phyloP scores from a whole-genome alignment of 257 asterid genomes.

The Ehretia macrophylla region DNA sequence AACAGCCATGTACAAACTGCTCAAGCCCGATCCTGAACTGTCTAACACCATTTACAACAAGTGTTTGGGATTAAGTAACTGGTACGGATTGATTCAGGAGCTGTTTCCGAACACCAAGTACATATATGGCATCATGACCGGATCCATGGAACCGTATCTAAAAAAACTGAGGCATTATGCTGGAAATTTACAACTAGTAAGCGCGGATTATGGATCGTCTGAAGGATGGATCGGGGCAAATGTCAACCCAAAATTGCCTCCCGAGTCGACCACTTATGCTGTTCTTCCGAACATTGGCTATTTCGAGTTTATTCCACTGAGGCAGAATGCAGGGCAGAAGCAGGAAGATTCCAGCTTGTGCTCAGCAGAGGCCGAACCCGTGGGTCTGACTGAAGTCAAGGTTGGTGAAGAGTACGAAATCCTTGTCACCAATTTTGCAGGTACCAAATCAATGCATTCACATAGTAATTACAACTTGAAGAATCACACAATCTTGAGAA shows the following conservation, averaged over 20 bases:
- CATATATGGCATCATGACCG: conserved; percentile 88
- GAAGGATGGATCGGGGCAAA: conserved; percentile 96
- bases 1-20: conserved; percentile 49
- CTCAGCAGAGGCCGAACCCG: conserved; percentile 32
- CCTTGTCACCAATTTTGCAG: conserved; percentile 74
- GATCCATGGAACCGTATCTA: conserved; percentile 92
- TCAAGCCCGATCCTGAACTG: conserved; percentile 62
- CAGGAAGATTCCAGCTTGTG: background rate
- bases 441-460: conserved; percentile 15
- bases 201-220: conserved; percentile 91
- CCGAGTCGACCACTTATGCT: conserved; percentile 62
- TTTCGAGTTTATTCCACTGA: conserved; percentile 76
- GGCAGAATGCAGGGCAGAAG: conserved; percentile 17
- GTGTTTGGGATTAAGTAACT: conserved; percentile 53
- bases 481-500: no score
- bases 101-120: conserved; percentile 70
- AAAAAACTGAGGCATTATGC: conserved; percentile 81
- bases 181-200: conserved; percentile 60
- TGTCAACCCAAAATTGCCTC: conserved; percentile 64
- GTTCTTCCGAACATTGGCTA: conserved; percentile 84
- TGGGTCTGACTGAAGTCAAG: conserved; percentile 68
- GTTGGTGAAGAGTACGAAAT: conserved; percentile 80
- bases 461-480: background rate
- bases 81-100: conserved; percentile 72
- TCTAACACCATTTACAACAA: conserved; percentile 42